These are phyloP conservation scores for Calocybe indica DNA, from an alignment of 768 basidiomycete species.

Conservation along the genomic window DNA sequence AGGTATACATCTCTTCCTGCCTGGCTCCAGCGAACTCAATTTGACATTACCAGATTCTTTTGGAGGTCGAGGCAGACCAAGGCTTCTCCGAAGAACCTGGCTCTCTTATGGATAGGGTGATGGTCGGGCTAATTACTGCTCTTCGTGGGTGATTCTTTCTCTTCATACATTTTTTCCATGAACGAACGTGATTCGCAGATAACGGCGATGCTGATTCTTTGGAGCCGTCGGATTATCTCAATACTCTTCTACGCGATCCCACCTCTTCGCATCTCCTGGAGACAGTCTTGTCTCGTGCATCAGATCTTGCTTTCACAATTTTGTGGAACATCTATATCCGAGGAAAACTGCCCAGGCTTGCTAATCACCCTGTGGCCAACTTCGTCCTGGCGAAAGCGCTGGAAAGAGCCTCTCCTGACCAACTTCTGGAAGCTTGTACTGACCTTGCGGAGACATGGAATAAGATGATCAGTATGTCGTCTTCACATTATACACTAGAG, in stretches of 20 bases:
- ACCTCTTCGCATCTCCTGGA: conserved; percentile 92
- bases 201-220: conserved; percentile 31
- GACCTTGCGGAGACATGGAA: conserved; percentile 56
- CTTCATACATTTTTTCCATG: neutral
- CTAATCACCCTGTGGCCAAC: conserved; percentile 88
- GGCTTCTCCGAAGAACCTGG: conserved; percentile 49
- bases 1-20: conserved; percentile 37
- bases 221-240: conserved; percentile 72
- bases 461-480: conserved; percentile 64
- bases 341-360: conserved; percentile 66
- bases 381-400: conserved; percentile 85
- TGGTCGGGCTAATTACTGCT: conserved; percentile 67
- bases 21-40: conserved; percentile 3
- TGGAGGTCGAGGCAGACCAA: conserved; percentile 77
- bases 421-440: conserved; percentile 48
- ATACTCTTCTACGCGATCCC: conserved; percentile 75
- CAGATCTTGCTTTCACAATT: conserved; percentile 50
- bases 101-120: conserved; percentile 78
- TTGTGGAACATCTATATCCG: conserved; percentile 80
- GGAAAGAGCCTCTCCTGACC: conserved; percentile 48
- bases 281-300: conserved; percentile 60
- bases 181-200: conserved; percentile 2
- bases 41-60: conserved; percentile 49
- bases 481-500: neutral
- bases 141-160: conserved; percentile 40